Conservation (phyloP, 2,329 filamentous ascomycete species). For the Cladobotryum mycophilum region DNA sequence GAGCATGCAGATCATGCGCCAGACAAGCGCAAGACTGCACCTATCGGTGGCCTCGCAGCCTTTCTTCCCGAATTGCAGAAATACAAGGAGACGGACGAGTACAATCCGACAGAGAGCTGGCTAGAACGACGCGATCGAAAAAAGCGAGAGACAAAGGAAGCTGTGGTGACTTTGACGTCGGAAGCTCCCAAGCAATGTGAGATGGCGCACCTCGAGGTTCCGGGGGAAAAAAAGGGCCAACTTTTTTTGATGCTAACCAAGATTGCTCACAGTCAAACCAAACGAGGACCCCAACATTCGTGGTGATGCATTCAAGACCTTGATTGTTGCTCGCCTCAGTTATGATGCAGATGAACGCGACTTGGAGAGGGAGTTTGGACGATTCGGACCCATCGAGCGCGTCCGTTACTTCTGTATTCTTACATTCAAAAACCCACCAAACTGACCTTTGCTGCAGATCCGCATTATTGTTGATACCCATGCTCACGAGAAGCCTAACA, state of each 20-base stretch:
- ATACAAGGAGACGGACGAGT: constrained; percentile 72
- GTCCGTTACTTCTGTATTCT: constrained; percentile 41
- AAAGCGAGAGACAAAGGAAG: constrained; percentile 70
- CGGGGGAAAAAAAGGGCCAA: no score
- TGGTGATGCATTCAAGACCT: constrained; percentile 89
- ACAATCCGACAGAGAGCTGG: constrained; percentile 86
- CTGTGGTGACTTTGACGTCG: constrained; percentile 55
- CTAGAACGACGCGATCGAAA: constrained; percentile 79
- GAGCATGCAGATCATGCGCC: constrained; percentile 76
- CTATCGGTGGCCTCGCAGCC: constrained; percentile 65
- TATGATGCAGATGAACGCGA: constrained; percentile 88
- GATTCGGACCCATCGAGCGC: constrained; percentile 89
- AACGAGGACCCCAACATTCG: constrained; percentile 79
- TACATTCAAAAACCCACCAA: not conserved
- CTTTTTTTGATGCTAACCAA: constrained; percentile 9
- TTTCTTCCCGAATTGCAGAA: constrained; percentile 68
- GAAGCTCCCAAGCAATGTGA: constrained; percentile 61
- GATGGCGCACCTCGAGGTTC: constrained; percentile 14
- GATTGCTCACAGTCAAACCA: constrained; percentile 63
- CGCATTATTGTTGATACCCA: constrained; percentile 78
- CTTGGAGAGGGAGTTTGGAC: constrained; percentile 85
- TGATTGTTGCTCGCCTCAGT: constrained; percentile 84
- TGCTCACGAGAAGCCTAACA: constrained; percentile 60
- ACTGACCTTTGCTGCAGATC: constrained; percentile 50
- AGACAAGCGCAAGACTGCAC: constrained; percentile 70